Conservation (phyloP, 495 filamentous ascomycete genomes). For the Paragyromitra xinjiangensis region DNA sequence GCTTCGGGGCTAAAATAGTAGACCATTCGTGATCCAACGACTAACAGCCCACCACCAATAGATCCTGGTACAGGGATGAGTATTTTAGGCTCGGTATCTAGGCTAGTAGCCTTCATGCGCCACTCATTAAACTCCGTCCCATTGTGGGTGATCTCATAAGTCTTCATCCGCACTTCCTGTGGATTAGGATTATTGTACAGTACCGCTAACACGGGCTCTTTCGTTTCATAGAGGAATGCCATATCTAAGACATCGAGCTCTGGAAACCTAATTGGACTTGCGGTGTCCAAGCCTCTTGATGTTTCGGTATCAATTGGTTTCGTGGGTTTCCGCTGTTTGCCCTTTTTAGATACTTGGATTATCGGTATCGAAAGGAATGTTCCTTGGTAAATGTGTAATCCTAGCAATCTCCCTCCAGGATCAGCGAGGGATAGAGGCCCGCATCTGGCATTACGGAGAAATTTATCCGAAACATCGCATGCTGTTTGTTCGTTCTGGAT, state of each 20-base stretch:
- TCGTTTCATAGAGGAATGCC: slow-evolving; percentile 79
- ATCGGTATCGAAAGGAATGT: slow-evolving; percentile 80
- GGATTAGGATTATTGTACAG: slow-evolving; percentile 80
- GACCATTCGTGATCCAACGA: slow-evolving; percentile 85
- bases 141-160: slow-evolving; percentile 63
- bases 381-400: slow-evolving; percentile 87
- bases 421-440: slow-evolving; percentile 74
- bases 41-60: slow-evolving; percentile 76
- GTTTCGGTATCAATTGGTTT: slow-evolving; percentile 15
- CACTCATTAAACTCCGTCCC: slow-evolving; percentile 62
- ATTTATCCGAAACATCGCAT: slow-evolving; percentile 49
- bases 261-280: slow-evolving; percentile 75
- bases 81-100: slow-evolving; percentile 78
- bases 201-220: slow-evolving; percentile 80
- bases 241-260: slow-evolving; percentile 87
- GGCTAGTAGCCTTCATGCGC: slow-evolving; percentile 65
- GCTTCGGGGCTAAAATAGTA: slow-evolving; percentile 79
- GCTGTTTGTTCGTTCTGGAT: slow-evolving; percentile 50
- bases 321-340: slow-evolving; percentile 21
- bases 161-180: slow-evolving; percentile 68
- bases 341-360: slow-evolving; percentile 60
- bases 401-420: slow-evolving; percentile 81
- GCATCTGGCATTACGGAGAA: slow-evolving; percentile 47
- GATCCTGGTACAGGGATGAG: slow-evolving; percentile 80
- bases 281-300: slow-evolving; percentile 65